Conservation (phyloP, 495 filamentous ascomycete species). For the Thermothielavioides terrestris region DNA sequence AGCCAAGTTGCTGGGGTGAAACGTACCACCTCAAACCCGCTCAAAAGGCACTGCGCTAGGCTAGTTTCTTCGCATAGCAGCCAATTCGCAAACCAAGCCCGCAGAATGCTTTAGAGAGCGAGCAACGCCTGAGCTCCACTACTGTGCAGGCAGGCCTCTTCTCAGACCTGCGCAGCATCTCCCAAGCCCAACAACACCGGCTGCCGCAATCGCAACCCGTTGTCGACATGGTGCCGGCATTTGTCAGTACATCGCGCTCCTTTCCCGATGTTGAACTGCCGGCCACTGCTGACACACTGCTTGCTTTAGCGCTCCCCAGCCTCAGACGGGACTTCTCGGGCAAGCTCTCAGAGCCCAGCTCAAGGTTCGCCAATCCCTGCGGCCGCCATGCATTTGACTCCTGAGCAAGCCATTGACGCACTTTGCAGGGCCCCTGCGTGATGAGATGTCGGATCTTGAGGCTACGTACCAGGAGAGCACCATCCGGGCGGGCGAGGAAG, state of each 20-base stretch:
- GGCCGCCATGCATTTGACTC: background rate
- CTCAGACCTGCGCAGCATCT: background rate
- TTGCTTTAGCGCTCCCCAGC: slow-evolving; percentile 12
- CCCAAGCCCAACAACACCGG: background rate
- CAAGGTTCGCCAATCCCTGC: slow-evolving; percentile 12
- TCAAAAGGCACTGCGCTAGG: background rate
- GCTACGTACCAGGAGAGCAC: slow-evolving; percentile 20
- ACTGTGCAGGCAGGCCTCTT: no score
- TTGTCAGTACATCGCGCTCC: slow-evolving; percentile 21
- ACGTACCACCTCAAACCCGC: no score
- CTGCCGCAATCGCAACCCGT: background rate
- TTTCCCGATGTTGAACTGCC: background rate
- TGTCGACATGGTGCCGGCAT: slow-evolving; percentile 21
- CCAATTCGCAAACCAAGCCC: background rate
- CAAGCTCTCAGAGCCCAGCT: slow-evolving; percentile 11
- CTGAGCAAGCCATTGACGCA: slow-evolving; percentile 4
- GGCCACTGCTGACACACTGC: slow-evolving; percentile 1
- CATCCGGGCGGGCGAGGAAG: slow-evolving; percentile 31
- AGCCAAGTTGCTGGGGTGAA: no score
- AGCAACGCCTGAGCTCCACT: background rate
- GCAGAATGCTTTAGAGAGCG: slow-evolving; percentile 1
- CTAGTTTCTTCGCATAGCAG: background rate
- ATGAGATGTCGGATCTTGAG: slow-evolving; percentile 23
- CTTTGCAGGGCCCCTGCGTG: slow-evolving; percentile 3
- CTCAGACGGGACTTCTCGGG: slow-evolving; percentile 15